These are phyloP conservation scores for Mycotypha africana DNA, from an alignment of 371 early-diverging fungal genomes.

Conservation along the genomic window DNA sequence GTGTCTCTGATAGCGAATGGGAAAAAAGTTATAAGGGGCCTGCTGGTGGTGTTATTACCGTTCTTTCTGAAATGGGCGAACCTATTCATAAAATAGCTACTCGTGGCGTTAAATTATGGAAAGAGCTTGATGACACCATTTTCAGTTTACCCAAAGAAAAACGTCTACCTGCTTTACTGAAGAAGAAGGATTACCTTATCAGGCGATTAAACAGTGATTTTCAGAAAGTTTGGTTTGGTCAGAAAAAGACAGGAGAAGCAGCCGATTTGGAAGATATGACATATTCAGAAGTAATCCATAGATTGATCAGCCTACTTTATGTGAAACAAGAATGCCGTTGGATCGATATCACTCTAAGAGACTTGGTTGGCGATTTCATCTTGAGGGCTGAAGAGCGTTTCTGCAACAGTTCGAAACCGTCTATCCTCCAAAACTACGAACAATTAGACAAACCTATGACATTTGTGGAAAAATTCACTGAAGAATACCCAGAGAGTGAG, in stretches of 20 bases:
- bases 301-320: slow-evolving; percentile 78
- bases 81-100: slow-evolving; percentile 95
- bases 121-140: slow-evolving; percentile 87
- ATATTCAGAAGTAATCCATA: slow-evolving; percentile 83
- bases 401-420: slow-evolving; percentile 40
- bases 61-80: slow-evolving; percentile 91
- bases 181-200: slow-evolving; percentile 87
- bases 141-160: slow-evolving; percentile 84
- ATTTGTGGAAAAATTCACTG: slow-evolving; percentile 67
- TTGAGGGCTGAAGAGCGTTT: slow-evolving; percentile 90
- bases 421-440: slow-evolving; percentile 63
- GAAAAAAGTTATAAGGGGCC: slow-evolving; percentile 85
- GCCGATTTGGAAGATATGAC: slow-evolving; percentile 86
- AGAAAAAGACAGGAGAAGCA: slow-evolving; percentile 64
- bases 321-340: slow-evolving; percentile 73
- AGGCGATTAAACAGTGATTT: slow-evolving; percentile 81
- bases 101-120: slow-evolving; percentile 86
- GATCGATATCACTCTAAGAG: slow-evolving; percentile 80
- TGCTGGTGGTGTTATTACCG: slow-evolving; percentile 86
- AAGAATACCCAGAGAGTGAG: slow-evolving; percentile 67
- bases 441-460: slow-evolving; percentile 65
- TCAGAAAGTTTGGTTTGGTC: slow-evolving; percentile 90
- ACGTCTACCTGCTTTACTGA: slow-evolving; percentile 67
- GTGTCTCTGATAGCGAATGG: slow-evolving; percentile 82
- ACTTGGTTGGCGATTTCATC: slow-evolving; percentile 83